Base-by-base conservation (phyloP, 805 yeast genomes). In the Pichia membranifaciens region DNA sequence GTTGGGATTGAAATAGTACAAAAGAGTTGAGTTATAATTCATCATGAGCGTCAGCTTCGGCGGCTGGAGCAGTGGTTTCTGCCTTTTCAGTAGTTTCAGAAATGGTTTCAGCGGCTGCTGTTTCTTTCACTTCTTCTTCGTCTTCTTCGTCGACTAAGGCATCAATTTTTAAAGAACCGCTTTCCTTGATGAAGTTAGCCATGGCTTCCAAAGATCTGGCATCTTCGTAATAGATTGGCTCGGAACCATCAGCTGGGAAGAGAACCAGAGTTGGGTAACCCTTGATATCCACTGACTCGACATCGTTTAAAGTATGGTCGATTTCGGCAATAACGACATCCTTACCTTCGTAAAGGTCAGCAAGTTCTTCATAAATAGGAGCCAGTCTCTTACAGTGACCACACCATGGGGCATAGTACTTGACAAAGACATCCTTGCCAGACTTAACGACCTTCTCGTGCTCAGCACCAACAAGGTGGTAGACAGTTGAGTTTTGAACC, bases 321-420 rank as follows among this genome's bases (percentile, higher is more conserved):
- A 93, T 69, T 68, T 90, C 81, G 56, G 96, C 96, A 60, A 93
- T 71, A 37, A 81, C 64, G 50, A 91, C 85, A 41, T 66, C 71
- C 20, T 68, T 61, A 61, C 81, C 79, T 51, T 71, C 72, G 68
- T 75, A 86, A 46, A 84, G 58, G 43, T 72, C 81, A 44, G 91
- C 97, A 55, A 93, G 78, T 64, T 90, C 93, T 65, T 87, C 95
- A 74, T 81, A 91, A 49, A 73, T 75, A 62, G 96, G 96, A 44
- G 91, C 91, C 65, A 89, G 75, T 69, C 78, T 86, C 75, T 87
- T 88, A 75, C 96, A 88, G 75, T 89, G 96, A 41, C 96, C 95
- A 74, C 96, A 89, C 96, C 96, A 90, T 70, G 95, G 95, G 42
- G 98, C 97, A 63, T 87, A 90, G 71, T 90, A 91, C 72, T 87